Conservation (phyloP, 2,329 filamentous ascomycete genomes). For the Metarhizium guizhouense region DNA sequence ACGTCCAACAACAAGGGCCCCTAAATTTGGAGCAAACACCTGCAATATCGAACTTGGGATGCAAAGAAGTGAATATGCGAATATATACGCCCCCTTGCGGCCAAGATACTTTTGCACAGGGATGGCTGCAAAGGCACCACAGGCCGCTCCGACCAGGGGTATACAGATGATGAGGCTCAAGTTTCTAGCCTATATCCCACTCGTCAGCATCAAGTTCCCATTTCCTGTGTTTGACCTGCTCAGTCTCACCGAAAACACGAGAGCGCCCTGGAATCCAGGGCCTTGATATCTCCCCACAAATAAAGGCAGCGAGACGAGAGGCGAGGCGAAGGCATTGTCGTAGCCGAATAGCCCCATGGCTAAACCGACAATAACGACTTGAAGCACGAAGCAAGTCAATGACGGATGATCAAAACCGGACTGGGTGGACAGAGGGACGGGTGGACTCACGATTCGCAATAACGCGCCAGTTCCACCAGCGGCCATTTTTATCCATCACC, state of each 20-base stretch:
- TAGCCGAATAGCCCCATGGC: background rate
- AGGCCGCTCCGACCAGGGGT: background rate
- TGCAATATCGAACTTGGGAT: too few species aligned
- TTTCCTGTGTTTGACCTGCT: background rate
- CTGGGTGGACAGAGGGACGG: too few species aligned
- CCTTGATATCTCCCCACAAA: background rate
- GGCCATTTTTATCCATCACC: too few species aligned
- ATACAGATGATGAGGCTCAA: background rate
- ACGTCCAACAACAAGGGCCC: too few species aligned
- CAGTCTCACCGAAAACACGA: background rate
- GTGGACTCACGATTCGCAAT: too few species aligned
- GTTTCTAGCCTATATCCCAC: background rate
- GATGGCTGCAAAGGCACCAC: background rate
- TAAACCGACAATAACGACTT: background rate
- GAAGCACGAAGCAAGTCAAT: background rate
- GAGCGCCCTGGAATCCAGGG: background rate
- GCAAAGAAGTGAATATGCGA: background rate
- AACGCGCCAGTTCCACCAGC: too few species aligned
- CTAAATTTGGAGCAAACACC: too few species aligned
- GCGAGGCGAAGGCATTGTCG: background rate
- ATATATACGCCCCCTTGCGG: background rate
- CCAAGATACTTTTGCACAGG: background rate
- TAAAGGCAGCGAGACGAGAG: background rate
- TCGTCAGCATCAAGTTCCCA: background rate
- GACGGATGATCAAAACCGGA: background rate